A percentile compares a stretch with the other conserved stretches of the same genome.
Conservation (phyloP, 1,139 yeast species). For the Scheffersomyces insectosa region DNA sequence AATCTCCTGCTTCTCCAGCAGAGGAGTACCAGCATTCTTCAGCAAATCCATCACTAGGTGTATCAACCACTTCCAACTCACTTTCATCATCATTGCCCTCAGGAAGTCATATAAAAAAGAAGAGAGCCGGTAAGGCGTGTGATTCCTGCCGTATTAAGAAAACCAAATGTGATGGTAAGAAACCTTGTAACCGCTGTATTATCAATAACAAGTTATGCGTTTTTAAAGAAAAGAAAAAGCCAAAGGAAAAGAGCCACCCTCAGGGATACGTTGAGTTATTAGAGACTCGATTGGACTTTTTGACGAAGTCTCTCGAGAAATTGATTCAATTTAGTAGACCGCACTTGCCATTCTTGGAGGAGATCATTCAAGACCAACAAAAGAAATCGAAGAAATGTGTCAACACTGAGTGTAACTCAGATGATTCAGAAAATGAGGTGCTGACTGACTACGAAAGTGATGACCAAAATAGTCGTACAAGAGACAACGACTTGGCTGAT, state of each 20-base stretch:
- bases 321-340: slow-evolving; percentile 38
- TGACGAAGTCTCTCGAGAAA: slow-evolving; percentile 55
- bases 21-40: not conserved
- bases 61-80: too few species aligned
- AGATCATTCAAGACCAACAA: slow-evolving; percentile 10
- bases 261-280: slow-evolving; percentile 68
- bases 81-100: not conserved
- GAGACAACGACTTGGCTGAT: slow-evolving; percentile 3
- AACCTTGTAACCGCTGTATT: slow-evolving; percentile 71
- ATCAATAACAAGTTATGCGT: slow-evolving; percentile 75
- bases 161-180: slow-evolving; percentile 76
- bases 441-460: not conserved
- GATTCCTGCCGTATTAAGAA: slow-evolving; percentile 76
- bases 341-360: slow-evolving; percentile 32
- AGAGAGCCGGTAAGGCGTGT: slow-evolving; percentile 79
- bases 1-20: not conserved
- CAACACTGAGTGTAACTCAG: not conserved
- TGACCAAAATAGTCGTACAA: not conserved
- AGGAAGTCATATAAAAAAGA: slow-evolving; percentile 41
- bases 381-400: slow-evolving; percentile 2
- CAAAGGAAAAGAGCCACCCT: slow-evolving; percentile 62
- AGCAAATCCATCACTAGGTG: not conserved
- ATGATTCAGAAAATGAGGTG: slow-evolving; percentile 1
- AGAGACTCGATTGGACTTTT: slow-evolving; percentile 64
- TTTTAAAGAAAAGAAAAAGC: slow-evolving; percentile 66